Percentiles rank a stretch among this genome's conserved stretches.
Conservation (phyloP, 106 monocot species). For the Dendrobium officinale region DNA sequence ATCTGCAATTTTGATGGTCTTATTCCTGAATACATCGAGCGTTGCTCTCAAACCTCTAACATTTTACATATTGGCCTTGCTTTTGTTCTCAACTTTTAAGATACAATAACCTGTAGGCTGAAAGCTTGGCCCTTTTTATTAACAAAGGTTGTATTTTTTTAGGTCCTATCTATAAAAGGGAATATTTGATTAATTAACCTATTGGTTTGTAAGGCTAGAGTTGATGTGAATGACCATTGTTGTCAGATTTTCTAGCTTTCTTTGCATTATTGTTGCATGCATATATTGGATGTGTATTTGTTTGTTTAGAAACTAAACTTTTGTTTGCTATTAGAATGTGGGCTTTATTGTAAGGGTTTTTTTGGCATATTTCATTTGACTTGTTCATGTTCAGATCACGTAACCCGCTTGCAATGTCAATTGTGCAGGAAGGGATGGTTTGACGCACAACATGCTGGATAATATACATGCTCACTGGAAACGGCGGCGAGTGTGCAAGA, state of each 20-base stretch:
- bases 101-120: neutral
- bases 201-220: neutral
- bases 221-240: neutral
- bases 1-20: neutral
- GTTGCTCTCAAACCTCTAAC: neutral
- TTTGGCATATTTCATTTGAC: neutral
- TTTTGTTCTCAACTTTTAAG: neutral
- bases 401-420: neutral
- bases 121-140: neutral
- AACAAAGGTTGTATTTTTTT: neutral
- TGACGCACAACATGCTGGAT: conserved; percentile 99
- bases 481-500: conserved; percentile 85
- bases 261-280: neutral
- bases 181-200: neutral
- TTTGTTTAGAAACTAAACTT: neutral
- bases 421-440: conserved; percentile 85
- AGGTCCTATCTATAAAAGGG: neutral
- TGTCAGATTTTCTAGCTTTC: neutral
- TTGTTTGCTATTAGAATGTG: neutral
- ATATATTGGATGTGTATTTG: too few relatives aligned
- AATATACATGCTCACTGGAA: conserved; percentile 99
- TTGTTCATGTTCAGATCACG: neutral
- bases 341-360: neutral
- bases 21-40: neutral
- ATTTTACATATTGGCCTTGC: neutral